Conservation (phyloP, 1,284 basidiomycete species). For the Lentinula novae-zelandiae region DNA sequence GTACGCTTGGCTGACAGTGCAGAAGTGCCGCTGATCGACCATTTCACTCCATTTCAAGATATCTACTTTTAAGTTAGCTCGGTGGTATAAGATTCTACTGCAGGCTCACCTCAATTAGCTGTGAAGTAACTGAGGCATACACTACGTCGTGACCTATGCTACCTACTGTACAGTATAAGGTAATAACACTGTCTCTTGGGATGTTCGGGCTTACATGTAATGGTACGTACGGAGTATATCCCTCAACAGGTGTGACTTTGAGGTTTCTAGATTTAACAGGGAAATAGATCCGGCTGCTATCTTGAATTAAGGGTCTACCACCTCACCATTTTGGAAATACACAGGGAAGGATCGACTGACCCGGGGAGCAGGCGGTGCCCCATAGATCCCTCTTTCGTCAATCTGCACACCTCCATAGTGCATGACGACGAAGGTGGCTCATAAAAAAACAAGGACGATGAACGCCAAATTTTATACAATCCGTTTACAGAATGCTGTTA, state of each 20-base stretch:
- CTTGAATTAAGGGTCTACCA: slow-evolving; percentile 38
- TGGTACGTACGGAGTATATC: no score
- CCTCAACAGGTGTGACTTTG: no score
- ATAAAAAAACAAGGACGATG: slow-evolving; percentile 19
- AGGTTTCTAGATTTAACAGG: no score
- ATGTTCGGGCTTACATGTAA: no score
- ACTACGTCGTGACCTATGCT: no score
- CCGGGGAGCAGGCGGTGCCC: slow-evolving; percentile 33
- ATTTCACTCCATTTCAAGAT: slow-evolving; percentile 58
- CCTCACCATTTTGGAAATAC: slow-evolving; percentile 33
- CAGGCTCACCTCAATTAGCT: no score
- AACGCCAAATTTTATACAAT: slow-evolving; percentile 15
- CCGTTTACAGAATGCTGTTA: not conserved
- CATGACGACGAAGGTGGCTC: no score
- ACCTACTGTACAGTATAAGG: no score
- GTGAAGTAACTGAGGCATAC: no score
- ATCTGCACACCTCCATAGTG: slow-evolving; percentile 34
- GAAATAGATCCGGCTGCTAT: slow-evolving; percentile 21
- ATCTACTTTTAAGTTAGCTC: no score
- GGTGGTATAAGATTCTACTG: no score
- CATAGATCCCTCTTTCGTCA: not conserved
- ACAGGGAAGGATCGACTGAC: slow-evolving; percentile 34
- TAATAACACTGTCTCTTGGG: no score
- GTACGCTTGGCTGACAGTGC: slow-evolving; percentile 40
- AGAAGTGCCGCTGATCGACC: slow-evolving; percentile 53